Conservation (phyloP, 176 grass and related monocot genomes). For the Aegilops speltoides region DNA sequence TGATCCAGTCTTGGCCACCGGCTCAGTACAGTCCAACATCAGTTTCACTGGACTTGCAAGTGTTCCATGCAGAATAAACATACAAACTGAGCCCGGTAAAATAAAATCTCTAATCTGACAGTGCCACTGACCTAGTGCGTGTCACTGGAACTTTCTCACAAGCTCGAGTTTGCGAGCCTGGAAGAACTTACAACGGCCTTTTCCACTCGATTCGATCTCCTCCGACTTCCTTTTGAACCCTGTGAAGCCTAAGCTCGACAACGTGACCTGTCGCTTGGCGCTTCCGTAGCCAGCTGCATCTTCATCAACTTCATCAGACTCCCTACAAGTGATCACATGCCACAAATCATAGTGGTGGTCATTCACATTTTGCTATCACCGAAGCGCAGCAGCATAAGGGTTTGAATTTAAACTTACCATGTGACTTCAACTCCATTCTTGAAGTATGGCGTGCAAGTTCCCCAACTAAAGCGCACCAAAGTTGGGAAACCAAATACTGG, state of each 20-base stretch:
- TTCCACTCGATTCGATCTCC: slow-evolving; percentile 88
- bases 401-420: slow-evolving; percentile 53
- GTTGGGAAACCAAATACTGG: slow-evolving; percentile 84
- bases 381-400: not conserved
- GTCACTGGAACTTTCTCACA: slow-evolving; percentile 55
- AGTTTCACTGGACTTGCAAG: not conserved
- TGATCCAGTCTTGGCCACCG: not conserved
- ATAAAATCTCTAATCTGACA: not conserved
- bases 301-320: slow-evolving; percentile 80
- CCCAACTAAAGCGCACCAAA: slow-evolving; percentile 93
- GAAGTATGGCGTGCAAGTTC: slow-evolving; percentile 79
- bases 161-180: slow-evolving; percentile 76
- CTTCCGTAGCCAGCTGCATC: slow-evolving; percentile 39
- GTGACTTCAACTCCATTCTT: slow-evolving; percentile 66
- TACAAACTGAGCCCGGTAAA: not conserved
- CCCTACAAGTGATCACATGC: slow-evolving; percentile 47
- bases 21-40: not conserved
- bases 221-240: slow-evolving; percentile 76
- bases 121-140: not conserved
- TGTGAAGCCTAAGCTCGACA: slow-evolving; percentile 78
- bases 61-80: slow-evolving; percentile 9
- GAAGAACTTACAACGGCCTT: slow-evolving; percentile 92
- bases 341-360: not conserved
- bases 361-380: slow-evolving; percentile 6
- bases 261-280: slow-evolving; percentile 66